phyloP scores from a whole-genome alignment of 2,329 filamentous ascomycete species.

The Aplosporella prunicola region DNA sequence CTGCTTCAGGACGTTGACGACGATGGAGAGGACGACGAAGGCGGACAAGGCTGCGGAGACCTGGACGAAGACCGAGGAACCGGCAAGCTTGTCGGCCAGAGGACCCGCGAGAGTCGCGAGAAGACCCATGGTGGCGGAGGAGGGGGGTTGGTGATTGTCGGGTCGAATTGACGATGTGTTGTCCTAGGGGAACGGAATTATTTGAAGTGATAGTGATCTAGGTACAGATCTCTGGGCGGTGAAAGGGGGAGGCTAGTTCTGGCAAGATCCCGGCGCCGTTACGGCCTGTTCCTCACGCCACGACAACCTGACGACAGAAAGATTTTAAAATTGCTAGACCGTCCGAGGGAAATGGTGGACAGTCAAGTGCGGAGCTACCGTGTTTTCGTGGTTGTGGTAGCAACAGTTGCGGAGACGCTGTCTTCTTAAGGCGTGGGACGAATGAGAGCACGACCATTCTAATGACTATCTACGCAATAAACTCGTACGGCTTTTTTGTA shows the following conservation, averaged over 20 bases:
- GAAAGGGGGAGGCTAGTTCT: too few species aligned
- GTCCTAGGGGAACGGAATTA: constrained; percentile 5
- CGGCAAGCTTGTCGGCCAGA: constrained; percentile 36
- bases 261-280: too few species aligned
- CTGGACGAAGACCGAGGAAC: constrained; percentile 35
- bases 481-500: too few species aligned
- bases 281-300: constrained; percentile 9
- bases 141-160: constrained; percentile 4
- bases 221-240: constrained; percentile 10
- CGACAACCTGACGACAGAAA: constrained; percentile 9
- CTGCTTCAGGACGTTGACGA: constrained; percentile 73
- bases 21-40: constrained; percentile 48
- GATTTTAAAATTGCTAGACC: constrained; percentile 3
- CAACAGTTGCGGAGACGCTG: too few species aligned
- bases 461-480: too few species aligned
- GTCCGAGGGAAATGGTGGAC: too few species aligned
- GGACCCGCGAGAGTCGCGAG: constrained; percentile 40
- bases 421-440: too few species aligned
- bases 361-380: too few species aligned
- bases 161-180: too few species aligned
- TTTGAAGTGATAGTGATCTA: constrained; percentile 1
- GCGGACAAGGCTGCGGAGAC: constrained; percentile 35
- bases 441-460: too few species aligned
- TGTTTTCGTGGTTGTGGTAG: too few species aligned
- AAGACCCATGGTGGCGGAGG: constrained; percentile 40